Evolutionary conservation across 345 rosid species (phyloP), one percentile per base, ranked within the genome.

Genomic region (Eucalyptus polyanthemos): DNA sequence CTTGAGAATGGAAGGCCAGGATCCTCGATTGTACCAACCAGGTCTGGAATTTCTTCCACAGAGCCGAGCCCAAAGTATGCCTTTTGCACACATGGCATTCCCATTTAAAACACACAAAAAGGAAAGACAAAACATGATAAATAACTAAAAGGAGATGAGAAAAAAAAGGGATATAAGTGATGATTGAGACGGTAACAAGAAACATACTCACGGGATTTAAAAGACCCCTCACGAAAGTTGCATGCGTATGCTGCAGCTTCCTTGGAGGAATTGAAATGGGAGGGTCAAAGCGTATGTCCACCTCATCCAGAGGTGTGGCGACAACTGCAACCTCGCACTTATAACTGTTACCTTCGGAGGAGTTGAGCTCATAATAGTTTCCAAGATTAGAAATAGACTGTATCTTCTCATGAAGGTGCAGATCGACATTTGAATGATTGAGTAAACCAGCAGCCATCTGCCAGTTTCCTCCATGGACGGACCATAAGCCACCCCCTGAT

Each of bases 381-480:
- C 95, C 96, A 24, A 91, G 92, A 81, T 91, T 67, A 81, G 98
- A 94, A 80, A 98, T 87, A 69, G 98, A 95, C 72, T 92, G 90
- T 56, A 98, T 96, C 93, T 93, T 93, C 91, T 96, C 98, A 34
- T 92, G 91, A 88, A 96, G 93, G 92, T 95, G 96, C 91, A 97
- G 93, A 31, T 89, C 92, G 76, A 96, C 96, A 87, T 97, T 93
- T 8, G 99, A 98, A 87, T 80, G 90, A 88, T 96, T 93, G 42
- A 98, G 94, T 76, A 98, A 90, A 88, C 97, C 95, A 60, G 94
- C 94, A 90, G 97, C 99, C 97, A 98, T 95, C 96, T 95, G 97
- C 97, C 98, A 97, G 89, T 98, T 98, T 50, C 99, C 99, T 89
- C 98, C 99, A 92, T 95, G 94, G 88, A 98, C 91, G 24, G 98